Evolutionary conservation across 164 flowering plant species (phyloP).

Genomic region (Magnolia changhungtana): DNA sequence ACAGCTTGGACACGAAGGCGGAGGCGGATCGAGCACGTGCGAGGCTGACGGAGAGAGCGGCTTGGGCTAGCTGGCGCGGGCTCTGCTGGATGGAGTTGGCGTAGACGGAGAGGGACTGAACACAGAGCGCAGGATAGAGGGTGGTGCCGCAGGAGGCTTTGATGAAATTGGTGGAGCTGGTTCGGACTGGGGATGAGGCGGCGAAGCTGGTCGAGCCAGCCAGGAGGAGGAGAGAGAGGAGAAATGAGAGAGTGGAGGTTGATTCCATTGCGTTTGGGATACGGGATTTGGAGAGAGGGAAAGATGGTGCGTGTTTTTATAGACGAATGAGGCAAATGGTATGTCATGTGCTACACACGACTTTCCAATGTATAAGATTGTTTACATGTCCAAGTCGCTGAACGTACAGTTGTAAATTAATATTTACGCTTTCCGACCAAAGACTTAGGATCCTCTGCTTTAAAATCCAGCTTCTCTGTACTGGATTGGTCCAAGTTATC

Average conservation of each 20-base stretch:
- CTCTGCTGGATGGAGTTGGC: conserved; percentile 21
- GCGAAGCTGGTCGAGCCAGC: conserved; percentile 2
- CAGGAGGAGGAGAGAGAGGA: not conserved
- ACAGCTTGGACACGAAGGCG: conserved; percentile 17
- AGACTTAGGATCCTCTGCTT: no score
- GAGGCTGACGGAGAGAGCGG: conserved; percentile 28
- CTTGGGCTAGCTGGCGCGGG: conserved; percentile 26
- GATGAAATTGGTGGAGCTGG: conserved; percentile 19
- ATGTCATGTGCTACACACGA: no score
- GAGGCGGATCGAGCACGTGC: conserved; percentile 15
- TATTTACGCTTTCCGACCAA: no score
- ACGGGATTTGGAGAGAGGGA: not conserved
- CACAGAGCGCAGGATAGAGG: conserved; percentile 25
- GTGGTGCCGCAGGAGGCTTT: conserved; percentile 27
- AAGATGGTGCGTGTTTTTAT: not conserved
- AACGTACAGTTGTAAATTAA: no score
- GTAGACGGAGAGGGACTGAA: conserved; percentile 21
- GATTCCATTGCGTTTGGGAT: not conserved
- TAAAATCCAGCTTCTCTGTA: no score
- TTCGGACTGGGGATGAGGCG: not conserved
- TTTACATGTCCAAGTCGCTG: no score
- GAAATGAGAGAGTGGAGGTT: not conserved
- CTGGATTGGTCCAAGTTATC: no score
- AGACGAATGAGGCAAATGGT: not conserved
- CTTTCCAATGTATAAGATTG: no score